Evolutionary conservation across 371 early-diverging fungal species (phyloP).

Genomic region (Blakeslea trispora): DNA sequence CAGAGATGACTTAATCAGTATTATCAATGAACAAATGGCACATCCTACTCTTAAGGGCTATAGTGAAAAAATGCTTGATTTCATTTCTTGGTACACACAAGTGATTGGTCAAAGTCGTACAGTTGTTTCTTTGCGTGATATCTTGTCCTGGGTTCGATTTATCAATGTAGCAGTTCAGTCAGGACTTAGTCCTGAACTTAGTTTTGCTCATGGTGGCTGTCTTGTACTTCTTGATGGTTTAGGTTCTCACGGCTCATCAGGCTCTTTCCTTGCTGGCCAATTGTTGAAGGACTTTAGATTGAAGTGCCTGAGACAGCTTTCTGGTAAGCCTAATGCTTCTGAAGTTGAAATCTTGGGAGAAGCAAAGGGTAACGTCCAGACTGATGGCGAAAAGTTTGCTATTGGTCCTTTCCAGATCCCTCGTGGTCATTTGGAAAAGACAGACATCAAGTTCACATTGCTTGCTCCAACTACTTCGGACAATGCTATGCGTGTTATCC

Average conservation of each 20-base stretch:
- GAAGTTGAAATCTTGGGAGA: slow-evolving; percentile 52
- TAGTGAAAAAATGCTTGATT: slow-evolving; percentile 51
- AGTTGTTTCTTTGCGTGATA: slow-evolving; percentile 85
- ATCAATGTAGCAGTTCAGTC: slow-evolving; percentile 57
- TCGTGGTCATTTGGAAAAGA: slow-evolving; percentile 55
- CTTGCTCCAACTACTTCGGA: slow-evolving; percentile 88
- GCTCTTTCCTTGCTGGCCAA: slow-evolving; percentile 58
- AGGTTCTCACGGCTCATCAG: slow-evolving; percentile 86
- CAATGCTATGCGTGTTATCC: slow-evolving; percentile 90
- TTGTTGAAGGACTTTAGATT: slow-evolving; percentile 50
- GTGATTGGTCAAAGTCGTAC: slow-evolving; percentile 46
- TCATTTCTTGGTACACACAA: slow-evolving; percentile 61
- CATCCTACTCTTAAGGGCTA: slow-evolving; percentile 48
- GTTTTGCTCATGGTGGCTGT: slow-evolving; percentile 92
- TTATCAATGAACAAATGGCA: slow-evolving; percentile 71
- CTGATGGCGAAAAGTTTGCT: slow-evolving; percentile 55
- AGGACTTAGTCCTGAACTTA: slow-evolving; percentile 35
- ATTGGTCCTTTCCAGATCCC: slow-evolving; percentile 80
- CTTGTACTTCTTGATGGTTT: slow-evolving; percentile 94
- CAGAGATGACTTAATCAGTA: slow-evolving; percentile 72
- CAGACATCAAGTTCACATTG: slow-evolving; percentile 76
- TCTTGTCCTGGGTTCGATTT: slow-evolving; percentile 92
- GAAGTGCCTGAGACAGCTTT: slow-evolving; percentile 56
- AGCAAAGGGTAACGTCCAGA: slow-evolving; percentile 43
- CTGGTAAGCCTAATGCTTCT: slow-evolving; percentile 28